Evolutionary conservation across 1,284 basidiomycete species (phyloP), one percentile per base, ranked within the genome.

Genomic region (Singerocomus inundabilis): DNA sequence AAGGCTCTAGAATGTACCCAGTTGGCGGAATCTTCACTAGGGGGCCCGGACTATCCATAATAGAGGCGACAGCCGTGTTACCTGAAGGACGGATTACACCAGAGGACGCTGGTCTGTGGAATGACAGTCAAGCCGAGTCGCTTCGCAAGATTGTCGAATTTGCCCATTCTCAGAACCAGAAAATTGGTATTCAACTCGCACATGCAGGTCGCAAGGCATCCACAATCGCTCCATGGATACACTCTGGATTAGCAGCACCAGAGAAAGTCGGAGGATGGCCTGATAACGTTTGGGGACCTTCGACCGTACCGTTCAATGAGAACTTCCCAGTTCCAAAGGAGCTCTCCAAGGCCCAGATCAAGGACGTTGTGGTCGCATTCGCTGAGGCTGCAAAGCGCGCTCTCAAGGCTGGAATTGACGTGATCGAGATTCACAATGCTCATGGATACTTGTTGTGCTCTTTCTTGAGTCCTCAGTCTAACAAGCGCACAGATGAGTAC

Each of bases 141-240:
- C 74, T 90, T 47, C 79, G 83, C 60, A 74, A 82, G 31, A 79
- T 94, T 52, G 84, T 90, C 54, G 79, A 85, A 36, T 91, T 89
- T 51, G 82, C 85, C 21, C 89, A 93, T 64, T 77, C 82, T 2
- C 82, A 91, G 57, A 77, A 79, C 46, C 73, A 82, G 52, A 78
- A 80, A 54, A 81, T 93, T 18, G 91, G 82, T 8, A 80, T 95
- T 44, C 92, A 95, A 67, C 77, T 95, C 13, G 82, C 81, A 0
- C 91, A 93, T 60, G 88, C 88, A 0, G 91, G 91, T 0, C 72
- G 90, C 25, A 93, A 93, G 69, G 83, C 83, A 0, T 79, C 78
- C 9, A 77, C 73, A 0, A 57, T 72, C 11, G 74, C 80, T 1
- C 82, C 84, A 0, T 88, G 82, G 82, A 67, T 83, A 25, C 71